Conservation (phyloP, 2,329 filamentous ascomycete species). For the Cladosporium velox region DNA sequence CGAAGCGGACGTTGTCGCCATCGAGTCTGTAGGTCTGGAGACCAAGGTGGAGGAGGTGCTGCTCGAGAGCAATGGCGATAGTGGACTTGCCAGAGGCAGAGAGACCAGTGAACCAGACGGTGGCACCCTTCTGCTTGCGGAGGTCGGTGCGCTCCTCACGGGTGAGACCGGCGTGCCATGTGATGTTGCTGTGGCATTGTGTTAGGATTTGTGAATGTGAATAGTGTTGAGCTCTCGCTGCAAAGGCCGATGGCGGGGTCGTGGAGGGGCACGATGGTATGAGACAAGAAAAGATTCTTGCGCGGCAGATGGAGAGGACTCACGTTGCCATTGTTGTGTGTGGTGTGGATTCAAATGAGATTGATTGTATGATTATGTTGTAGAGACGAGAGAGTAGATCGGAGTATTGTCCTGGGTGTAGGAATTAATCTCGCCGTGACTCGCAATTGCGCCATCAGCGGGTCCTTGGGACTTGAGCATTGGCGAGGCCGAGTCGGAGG, state of each 20-base stretch:
- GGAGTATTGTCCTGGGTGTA: background rate
- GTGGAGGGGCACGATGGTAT: slow-evolving; percentile 13
- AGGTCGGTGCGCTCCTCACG: slow-evolving; percentile 72
- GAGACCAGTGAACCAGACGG: slow-evolving; percentile 96
- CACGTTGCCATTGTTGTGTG: slow-evolving; percentile 18
- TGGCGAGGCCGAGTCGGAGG: slow-evolving; percentile 1
- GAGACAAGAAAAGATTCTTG: background rate
- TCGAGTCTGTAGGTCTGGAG: slow-evolving; percentile 89
- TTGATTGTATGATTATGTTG: background rate
- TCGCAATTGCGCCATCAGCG: slow-evolving; percentile 16
- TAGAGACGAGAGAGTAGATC: background rate
- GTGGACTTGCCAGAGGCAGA: slow-evolving; percentile 97
- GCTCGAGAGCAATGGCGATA: slow-evolving; percentile 92
- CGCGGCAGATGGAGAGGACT: slow-evolving; percentile 9
- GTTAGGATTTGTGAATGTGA: slow-evolving; percentile 16
- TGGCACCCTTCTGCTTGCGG: slow-evolving; percentile 85
- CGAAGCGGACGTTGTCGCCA: slow-evolving; percentile 97
- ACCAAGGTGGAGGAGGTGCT: slow-evolving; percentile 86
- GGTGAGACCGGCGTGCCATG: slow-evolving; percentile 81
- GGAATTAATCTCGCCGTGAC: slow-evolving; percentile 2
- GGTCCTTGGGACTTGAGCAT: background rate
- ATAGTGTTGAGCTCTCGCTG: background rate
- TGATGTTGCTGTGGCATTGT: slow-evolving; percentile 69
- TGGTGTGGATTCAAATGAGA: background rate
- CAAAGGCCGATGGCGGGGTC: slow-evolving; percentile 18